A percentile compares a stretch with the other conserved stretches of the same genome.
These are phyloP conservation scores for Blepharisma stoltei DNA, from an alignment of 73 alveolate species.

Conservation along the genomic window DNA sequence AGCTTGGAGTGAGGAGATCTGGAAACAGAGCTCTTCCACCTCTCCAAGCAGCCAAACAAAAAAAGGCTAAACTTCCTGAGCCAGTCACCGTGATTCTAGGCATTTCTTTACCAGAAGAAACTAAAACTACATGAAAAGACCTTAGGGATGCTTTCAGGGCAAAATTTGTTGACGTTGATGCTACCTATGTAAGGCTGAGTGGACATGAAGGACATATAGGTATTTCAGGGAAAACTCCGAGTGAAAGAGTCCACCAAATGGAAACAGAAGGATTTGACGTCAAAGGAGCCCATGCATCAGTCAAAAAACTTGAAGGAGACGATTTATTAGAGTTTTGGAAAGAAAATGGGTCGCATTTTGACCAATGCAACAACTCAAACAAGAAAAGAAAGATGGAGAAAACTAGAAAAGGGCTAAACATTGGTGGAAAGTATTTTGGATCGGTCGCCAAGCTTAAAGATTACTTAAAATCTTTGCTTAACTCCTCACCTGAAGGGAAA, in stretches of 20 bases:
- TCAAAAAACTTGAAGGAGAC: conserved; percentile 78
- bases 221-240: conserved; percentile 63
- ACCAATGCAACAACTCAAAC: conserved; percentile 55
- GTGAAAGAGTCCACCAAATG: conserved; percentile 49
- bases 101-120: conserved; percentile 45
- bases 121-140: conserved; percentile 68
- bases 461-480: conserved; percentile 42
- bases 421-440: conserved; percentile 60
- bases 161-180: conserved; percentile 60
- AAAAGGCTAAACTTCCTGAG: conserved; percentile 44
- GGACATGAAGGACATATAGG: conserved; percentile 75
- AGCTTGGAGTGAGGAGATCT: conserved; percentile 59
- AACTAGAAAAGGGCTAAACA: conserved; percentile 39
- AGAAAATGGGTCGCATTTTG: conserved; percentile 91
- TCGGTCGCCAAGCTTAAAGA: conserved; percentile 65
- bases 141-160: conserved; percentile 59
- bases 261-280: conserved; percentile 61
- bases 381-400: conserved; percentile 52
- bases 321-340: conserved; percentile 87
- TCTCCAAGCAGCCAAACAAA: conserved; percentile 31
- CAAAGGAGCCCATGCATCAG: conserved; percentile 58
- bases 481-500: conserved; percentile 56
- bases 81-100: conserved; percentile 35
- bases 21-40: conserved; percentile 60
- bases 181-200: conserved; percentile 68